These are phyloP conservation scores for Lachancea waltii DNA, from an alignment of 805 yeast genomes.

Conservation along the genomic window DNA sequence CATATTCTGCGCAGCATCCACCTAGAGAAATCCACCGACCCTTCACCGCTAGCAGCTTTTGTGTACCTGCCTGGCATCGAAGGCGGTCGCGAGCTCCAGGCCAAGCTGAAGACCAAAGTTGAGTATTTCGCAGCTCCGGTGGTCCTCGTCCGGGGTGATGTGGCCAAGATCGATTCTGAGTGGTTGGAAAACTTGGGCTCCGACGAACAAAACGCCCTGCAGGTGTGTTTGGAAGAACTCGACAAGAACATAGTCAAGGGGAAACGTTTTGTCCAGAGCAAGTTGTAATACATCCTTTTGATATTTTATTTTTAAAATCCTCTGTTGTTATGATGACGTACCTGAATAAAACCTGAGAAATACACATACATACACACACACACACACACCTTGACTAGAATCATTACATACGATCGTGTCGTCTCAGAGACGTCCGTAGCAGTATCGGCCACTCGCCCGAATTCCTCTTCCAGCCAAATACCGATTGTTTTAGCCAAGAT, in stretches of 20 bases:
- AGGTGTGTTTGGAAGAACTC: slow-evolving; percentile 48
- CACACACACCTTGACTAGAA: too few species aligned
- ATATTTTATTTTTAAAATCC: too few species aligned
- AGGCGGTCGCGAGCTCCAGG: slow-evolving; percentile 40
- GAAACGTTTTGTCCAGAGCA: slow-evolving; percentile 36
- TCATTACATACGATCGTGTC: too few species aligned
- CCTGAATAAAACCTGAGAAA: too few species aligned
- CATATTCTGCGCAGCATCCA: slow-evolving; percentile 44
- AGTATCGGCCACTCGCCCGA: too few species aligned
- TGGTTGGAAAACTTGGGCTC: slow-evolving; percentile 41
- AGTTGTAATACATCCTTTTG: too few species aligned
- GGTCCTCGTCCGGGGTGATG: slow-evolving; percentile 45
- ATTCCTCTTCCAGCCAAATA: too few species aligned
- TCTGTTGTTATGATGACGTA: too few species aligned
- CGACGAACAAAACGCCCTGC: slow-evolving; percentile 47
- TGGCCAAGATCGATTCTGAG: slow-evolving; percentile 45
- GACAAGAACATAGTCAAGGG: slow-evolving; percentile 55
- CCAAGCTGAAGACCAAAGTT: slow-evolving; percentile 32
- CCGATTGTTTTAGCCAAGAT: too few species aligned
- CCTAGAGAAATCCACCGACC: slow-evolving; percentile 16
- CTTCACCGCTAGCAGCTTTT: slow-evolving; percentile 41
- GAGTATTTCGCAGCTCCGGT: slow-evolving; percentile 61
- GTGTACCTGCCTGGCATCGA: slow-evolving; percentile 49
- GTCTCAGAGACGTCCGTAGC: too few species aligned
- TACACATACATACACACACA: too few species aligned